phyloP scores from a whole-genome alignment of 208 protist genomes.

The Pavlovales sp. region DNA sequence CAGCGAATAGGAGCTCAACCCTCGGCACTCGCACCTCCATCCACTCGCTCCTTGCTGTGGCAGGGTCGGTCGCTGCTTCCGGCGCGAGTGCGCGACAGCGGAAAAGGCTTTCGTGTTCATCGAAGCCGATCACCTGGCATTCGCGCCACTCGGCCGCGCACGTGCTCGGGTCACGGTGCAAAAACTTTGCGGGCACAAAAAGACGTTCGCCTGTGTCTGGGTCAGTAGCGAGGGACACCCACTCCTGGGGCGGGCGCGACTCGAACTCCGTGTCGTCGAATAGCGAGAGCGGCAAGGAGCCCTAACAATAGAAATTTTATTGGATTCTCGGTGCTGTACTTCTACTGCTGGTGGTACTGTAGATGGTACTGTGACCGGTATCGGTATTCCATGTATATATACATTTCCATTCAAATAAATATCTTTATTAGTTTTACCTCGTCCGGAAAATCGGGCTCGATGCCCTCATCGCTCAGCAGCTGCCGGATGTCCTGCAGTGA shows the following conservation, averaged over 20 bases:
- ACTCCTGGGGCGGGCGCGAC: conserved; percentile 64
- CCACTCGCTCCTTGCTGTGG: no score
- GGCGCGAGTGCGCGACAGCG: background rate
- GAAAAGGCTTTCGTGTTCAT: background rate
- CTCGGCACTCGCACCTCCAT: conserved; percentile 60
- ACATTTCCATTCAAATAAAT: no score
- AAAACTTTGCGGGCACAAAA: conserved; percentile 3
- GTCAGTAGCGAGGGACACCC: conserved; percentile 49
- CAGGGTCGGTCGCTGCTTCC: background rate
- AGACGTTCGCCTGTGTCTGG: conserved; percentile 65
- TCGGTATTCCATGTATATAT: no score
- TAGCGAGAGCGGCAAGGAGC: conserved; percentile 74
- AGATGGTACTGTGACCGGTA: no score
- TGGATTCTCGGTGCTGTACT: no score
- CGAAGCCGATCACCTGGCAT: background rate
- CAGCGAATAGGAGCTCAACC: conserved; percentile 80
- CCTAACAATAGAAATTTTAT: conserved; percentile 49
- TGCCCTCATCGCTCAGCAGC: conserved; percentile 69
- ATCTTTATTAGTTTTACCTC: no score
- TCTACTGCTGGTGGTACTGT: no score
- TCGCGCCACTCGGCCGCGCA: conserved; percentile 2
- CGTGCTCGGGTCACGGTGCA: background rate
- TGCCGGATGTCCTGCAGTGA: conserved; percentile 43
- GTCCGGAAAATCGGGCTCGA: conserved; percentile 66
- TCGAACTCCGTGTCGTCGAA: conserved; percentile 86